Conservation (phyloP, 2,329 filamentous ascomycete genomes). For the Ophiostoma angusticollis region DNA sequence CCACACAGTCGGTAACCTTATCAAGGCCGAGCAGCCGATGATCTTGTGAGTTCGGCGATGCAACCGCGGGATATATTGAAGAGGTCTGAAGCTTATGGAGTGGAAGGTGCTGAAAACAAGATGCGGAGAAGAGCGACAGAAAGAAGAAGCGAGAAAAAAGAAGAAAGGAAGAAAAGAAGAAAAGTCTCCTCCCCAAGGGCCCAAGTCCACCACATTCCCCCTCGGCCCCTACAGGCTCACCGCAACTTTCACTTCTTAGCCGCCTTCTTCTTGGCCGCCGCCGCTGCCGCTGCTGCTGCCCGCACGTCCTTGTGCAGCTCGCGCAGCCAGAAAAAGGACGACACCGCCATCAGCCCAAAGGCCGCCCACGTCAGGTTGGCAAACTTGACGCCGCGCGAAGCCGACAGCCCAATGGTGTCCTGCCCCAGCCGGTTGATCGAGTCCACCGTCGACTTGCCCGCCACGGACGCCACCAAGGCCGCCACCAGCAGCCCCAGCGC, state of each 20-base stretch:
- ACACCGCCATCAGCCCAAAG: conserved; percentile 29
- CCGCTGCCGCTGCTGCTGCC: conserved; percentile 5
- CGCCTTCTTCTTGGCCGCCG: conserved; percentile 6
- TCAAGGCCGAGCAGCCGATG: no score
- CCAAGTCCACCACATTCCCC: no score
- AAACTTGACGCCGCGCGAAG: conserved; percentile 30
- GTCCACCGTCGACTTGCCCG: conserved; percentile 8
- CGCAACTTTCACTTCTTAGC: neutral
- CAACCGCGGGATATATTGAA: no score
- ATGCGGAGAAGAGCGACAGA: neutral
- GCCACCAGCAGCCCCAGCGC: conserved; percentile 15
- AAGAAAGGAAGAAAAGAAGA: neutral
- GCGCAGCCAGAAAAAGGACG: conserved; percentile 28
- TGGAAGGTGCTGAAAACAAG: no score
- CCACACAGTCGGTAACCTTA: no score
- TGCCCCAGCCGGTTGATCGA: conserved; percentile 20
- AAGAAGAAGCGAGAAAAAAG: neutral
- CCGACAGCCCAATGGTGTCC: conserved; percentile 32
- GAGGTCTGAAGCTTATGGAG: no score
- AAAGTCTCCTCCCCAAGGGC: neutral
- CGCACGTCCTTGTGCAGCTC: conserved; percentile 21
- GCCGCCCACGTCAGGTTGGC: conserved; percentile 34
- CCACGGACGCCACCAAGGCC: conserved; percentile 9
- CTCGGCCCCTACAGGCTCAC: no score
- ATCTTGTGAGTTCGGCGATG: no score